Percentiles rank a stretch among this genome's conserved stretches.
These are phyloP conservation scores for Fusarium sp. DNA, from an alignment of 2,329 filamentous ascomycete species.

Conservation along the genomic window DNA sequence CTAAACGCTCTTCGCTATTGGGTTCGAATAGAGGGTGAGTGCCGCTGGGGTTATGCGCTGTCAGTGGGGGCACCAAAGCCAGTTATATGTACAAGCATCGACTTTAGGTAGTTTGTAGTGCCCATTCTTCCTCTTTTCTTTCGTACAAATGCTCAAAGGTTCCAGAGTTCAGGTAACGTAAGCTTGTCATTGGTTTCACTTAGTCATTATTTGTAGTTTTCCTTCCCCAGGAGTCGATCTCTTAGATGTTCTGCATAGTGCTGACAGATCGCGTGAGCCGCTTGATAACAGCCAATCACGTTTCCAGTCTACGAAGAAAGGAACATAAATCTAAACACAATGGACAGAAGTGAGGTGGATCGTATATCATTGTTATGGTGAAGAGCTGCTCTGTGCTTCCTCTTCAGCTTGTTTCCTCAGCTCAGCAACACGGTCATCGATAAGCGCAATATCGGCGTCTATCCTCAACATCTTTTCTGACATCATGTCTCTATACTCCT, in stretches of 20 bases:
- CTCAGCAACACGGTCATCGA: constrained; percentile 78
- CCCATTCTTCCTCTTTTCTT: not conserved
- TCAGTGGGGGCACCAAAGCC: not conserved
- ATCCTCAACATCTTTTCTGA: constrained; percentile 77
- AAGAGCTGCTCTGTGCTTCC: constrained; percentile 22
- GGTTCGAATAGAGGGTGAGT: not conserved
- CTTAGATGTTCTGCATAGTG: constrained; percentile 15
- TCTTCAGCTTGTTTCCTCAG: constrained; percentile 43
- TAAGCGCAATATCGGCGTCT: constrained; percentile 81
- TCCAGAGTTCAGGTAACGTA: not conserved
- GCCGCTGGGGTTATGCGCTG: constrained; percentile 13
- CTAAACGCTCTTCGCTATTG: not conserved
- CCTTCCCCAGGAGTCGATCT: constrained; percentile 7
- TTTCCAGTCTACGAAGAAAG: not conserved
- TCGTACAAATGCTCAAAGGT: not conserved
- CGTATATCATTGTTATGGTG: constrained; percentile 7
- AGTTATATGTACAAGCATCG: not conserved
- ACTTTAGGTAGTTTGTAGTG: not conserved
- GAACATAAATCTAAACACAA: constrained; percentile 6
- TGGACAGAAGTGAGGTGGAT: not conserved
- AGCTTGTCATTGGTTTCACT: not conserved
- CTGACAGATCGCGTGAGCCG: constrained; percentile 10
- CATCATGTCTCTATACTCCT: constrained; percentile 79
- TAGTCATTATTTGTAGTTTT: not conserved
- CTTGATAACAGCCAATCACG: constrained; percentile 8